These are phyloP conservation scores for Phytopythium oedochilum DNA, from an alignment of 352 stramenopile species.

Conservation along the genomic window DNA sequence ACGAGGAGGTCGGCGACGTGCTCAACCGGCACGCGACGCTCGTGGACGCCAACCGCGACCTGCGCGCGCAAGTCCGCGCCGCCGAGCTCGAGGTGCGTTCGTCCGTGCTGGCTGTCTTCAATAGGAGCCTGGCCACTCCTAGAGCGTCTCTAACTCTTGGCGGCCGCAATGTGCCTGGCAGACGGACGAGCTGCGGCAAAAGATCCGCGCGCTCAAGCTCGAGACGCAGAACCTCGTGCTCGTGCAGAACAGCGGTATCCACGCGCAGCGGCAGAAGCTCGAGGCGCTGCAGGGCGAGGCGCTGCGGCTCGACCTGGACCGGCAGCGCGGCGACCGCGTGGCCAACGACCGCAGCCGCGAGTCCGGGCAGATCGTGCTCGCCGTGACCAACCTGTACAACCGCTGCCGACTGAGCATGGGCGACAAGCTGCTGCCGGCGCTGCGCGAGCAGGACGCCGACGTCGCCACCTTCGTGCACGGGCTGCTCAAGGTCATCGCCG, in stretches of 20 bases:
- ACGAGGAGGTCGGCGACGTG: conserved; percentile 83
- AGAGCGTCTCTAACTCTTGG: too few species aligned
- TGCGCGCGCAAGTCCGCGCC: conserved; percentile 63
- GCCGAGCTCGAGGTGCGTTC: conserved; percentile 53
- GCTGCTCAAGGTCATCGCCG: conserved; percentile 71
- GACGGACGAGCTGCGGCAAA: conserved; percentile 72
- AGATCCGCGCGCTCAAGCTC: conserved; percentile 69
- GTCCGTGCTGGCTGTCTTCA: neutral
- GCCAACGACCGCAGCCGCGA: conserved; percentile 83
- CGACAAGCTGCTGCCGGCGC: conserved; percentile 55
- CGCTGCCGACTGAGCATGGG: conserved; percentile 71
- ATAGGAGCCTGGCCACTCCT: too few species aligned
- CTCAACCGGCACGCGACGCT: conserved; percentile 84
- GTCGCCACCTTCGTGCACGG: conserved; percentile 70
- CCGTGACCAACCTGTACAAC: conserved; percentile 90
- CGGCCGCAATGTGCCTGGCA: too few species aligned
- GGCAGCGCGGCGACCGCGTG: conserved; percentile 65
- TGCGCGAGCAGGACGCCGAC: conserved; percentile 74
- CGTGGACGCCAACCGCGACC: conserved; percentile 84
- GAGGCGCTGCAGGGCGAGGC: conserved; percentile 71
- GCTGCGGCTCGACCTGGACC: conserved; percentile 78
- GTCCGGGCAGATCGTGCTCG: conserved; percentile 88
- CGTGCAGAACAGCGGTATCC: conserved; percentile 83
- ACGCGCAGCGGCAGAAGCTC: conserved; percentile 77
- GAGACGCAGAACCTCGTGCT: conserved; percentile 83